phyloP scores from a whole-genome alignment of 768 basidiomycete genomes.

The Suillus ampliporus region DNA sequence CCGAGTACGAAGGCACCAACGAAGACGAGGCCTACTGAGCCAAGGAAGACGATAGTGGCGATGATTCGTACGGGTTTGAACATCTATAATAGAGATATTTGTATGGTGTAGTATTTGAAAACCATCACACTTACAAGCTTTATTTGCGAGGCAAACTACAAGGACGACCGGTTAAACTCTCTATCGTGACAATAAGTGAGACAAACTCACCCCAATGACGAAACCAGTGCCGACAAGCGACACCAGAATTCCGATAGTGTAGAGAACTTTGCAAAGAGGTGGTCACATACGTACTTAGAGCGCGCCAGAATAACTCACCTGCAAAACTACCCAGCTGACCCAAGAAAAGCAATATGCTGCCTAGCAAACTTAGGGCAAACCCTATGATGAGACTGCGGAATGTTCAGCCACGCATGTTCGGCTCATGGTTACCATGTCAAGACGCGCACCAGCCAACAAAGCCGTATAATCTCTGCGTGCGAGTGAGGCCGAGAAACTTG shows the following conservation, averaged over 20 bases:
- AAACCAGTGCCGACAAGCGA: conserved; percentile 90
- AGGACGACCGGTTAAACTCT: conserved; percentile 12
- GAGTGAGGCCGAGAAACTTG: conserved; percentile 75
- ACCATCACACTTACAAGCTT: conserved; percentile 62
- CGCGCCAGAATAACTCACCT: conserved; percentile 50
- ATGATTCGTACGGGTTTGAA: conserved; percentile 91
- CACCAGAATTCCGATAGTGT: conserved; percentile 80
- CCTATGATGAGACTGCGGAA: conserved; percentile 69
- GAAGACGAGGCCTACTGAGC: conserved; percentile 81
- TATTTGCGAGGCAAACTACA: conserved; percentile 77
- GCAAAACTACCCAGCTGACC: conserved; percentile 74
- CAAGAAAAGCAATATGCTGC: conserved; percentile 76
- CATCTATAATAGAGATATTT: conserved; percentile 59
- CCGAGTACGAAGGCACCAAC: conserved; percentile 81
- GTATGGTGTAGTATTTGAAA: not conserved
- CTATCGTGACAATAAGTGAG: not conserved
- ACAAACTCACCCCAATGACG: conserved; percentile 78
- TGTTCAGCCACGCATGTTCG: conserved; percentile 1
- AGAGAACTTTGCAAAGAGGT: conserved; percentile 61
- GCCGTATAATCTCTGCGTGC: conserved; percentile 84
- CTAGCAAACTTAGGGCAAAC: conserved; percentile 81
- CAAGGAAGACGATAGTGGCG: conserved; percentile 80
- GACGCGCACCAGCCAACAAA: conserved; percentile 77
- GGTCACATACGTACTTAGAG: conserved; percentile 8
- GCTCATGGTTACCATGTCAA: not conserved